Conservation (phyloP, 2,329 filamentous ascomycete species). For the Calycina herbarum region DNA sequence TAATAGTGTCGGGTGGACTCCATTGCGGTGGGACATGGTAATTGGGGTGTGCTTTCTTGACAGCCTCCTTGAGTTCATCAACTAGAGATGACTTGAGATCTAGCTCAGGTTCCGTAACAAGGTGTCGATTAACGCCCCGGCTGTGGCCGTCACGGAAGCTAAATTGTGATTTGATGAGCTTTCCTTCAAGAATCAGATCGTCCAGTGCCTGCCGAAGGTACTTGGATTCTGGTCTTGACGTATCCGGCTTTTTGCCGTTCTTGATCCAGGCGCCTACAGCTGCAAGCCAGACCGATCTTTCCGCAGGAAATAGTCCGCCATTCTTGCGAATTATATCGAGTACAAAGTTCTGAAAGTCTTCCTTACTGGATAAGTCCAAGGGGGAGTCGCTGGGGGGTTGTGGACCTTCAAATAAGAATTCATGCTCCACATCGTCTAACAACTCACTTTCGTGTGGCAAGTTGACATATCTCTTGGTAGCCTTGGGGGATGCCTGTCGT, state of each 20-base stretch:
- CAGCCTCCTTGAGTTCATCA: constrained; percentile 25
- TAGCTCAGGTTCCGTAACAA: constrained; percentile 24
- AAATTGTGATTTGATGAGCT: constrained; percentile 17
- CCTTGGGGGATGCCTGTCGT: neutral
- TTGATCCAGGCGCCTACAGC: constrained; percentile 33
- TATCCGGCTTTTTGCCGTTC: constrained; percentile 13
- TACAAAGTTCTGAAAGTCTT: constrained; percentile 23
- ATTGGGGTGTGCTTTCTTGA: constrained; percentile 27
- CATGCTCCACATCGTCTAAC: neutral
- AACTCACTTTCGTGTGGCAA: constrained; percentile 7
- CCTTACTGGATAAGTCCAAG: constrained; percentile 7
- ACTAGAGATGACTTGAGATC: constrained; percentile 17
- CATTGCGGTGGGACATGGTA: constrained; percentile 33
- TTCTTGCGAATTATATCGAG: constrained; percentile 28
- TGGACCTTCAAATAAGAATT: neutral
- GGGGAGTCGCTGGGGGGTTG: neutral
- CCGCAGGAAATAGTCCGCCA: constrained; percentile 33
- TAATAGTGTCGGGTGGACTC: constrained; percentile 25
- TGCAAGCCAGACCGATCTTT: constrained; percentile 35
- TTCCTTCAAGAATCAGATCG: constrained; percentile 25
- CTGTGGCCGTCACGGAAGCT: constrained; percentile 20
- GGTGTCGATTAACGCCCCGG: constrained; percentile 18
- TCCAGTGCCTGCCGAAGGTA: constrained; percentile 29
- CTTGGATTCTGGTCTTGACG: constrained; percentile 31
- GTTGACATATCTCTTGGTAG: constrained; percentile 3